Evolutionary conservation across 176 grass and related monocot genomes (phyloP).

Genomic region (Ensete ventricosum): DNA sequence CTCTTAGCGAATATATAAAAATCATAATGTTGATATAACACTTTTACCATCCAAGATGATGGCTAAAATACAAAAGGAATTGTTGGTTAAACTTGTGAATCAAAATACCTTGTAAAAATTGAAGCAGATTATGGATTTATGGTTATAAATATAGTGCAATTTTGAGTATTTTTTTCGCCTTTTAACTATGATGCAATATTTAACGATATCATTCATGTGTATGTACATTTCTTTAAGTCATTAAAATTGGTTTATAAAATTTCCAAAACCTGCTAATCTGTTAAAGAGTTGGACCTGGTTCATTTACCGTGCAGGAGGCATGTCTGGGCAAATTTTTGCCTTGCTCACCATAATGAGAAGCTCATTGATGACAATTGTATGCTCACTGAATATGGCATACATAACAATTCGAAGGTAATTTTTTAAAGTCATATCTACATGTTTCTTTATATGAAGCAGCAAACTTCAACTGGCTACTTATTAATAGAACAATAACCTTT

Average conservation of each 20-base stretch:
- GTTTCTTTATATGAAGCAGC: neutral
- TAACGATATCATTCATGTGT: neutral
- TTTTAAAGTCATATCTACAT: neutral
- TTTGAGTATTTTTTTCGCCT: neutral
- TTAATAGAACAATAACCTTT: neutral
- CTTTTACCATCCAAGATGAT: no score
- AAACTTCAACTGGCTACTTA: neutral
- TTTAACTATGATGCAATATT: neutral
- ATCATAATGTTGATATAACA: no score
- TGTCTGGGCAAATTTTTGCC: conserved; percentile 82
- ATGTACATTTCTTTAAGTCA: neutral
- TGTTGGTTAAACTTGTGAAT: no score
- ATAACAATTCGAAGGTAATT: conserved; percentile 73
- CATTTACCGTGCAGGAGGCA: conserved; percentile 51
- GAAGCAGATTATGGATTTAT: no score
- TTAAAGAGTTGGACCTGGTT: neutral
- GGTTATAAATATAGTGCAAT: neutral
- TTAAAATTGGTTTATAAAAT: conserved; percentile 5
- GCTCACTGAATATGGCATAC: conserved; percentile 47
- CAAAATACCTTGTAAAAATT: no score
- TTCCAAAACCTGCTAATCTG: neutral
- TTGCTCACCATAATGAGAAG: conserved; percentile 56
- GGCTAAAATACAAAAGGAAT: no score
- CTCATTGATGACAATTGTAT: conserved; percentile 60
- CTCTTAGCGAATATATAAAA: no score